Base-by-base conservation (phyloP, 2,329 filamentous ascomycete genomes). In the Penicillium polonicum region DNA sequence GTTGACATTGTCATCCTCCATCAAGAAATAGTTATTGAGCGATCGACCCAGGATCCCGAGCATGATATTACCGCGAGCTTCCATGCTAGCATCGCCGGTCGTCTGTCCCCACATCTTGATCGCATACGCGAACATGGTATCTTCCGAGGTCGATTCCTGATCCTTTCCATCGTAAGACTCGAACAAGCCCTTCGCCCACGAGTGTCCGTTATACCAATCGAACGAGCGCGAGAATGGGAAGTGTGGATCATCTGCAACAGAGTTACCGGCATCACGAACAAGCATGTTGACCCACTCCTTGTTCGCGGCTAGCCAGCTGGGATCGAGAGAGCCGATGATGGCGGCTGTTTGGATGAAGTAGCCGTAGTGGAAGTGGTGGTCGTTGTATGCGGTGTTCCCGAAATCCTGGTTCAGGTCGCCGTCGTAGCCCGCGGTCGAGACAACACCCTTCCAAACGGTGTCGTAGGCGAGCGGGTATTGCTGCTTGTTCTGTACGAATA, bases 131-230 rank as follows among this genome's bases (percentile, higher is more conserved):
- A 89, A 88, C 85, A 97, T 92, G 62, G 87, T 86, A 74, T 97
- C 94, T 76, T 97, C 93, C 0, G 90, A 93, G 45, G 88, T 91
- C 31, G 90, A 94, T 73, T 97, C 94, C 76, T 81, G 75, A 41
- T 82, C 80, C 58, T 81, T 82, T 8, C 81, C 81, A 52, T 84
- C 82, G 6, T 76, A 79, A 19, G 81, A 83, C 43, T 79, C 78
- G 60, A 79, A 82, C 1, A 84, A 71, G 1, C 78, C 79, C 68
- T 82, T 91, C 2, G 93, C 93, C 91, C 93, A 97, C 58, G 88
- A 92, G 80, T 97, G 94, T 2, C 93, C 94, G 69, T 95, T 87
- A 73, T 88, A 97, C 91, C 91, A 97, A 75, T 97, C 94, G 70
- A 97, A 97, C 56, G 81, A 85, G 48, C 94, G 85, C 60, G 84